A percentile compares a stretch with the other conserved stretches of the same genome.
Conservation (phyloP, 1,139 yeast species). For the Yamadazyma triangularis region DNA sequence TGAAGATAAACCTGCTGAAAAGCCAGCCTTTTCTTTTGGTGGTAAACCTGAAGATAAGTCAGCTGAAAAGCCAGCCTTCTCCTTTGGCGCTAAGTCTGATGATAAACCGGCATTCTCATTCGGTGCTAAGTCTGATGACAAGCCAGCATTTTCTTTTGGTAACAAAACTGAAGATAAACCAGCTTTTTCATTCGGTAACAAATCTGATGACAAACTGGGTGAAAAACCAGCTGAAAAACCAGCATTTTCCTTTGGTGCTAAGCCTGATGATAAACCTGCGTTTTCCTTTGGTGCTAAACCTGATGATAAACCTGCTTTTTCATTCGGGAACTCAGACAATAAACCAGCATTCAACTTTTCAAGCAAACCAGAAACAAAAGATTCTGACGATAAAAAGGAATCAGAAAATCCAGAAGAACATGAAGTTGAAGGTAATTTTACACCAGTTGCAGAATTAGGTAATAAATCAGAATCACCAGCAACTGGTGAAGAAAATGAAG, state of each 20-base stretch:
- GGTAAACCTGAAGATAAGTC: constrained; percentile 15
- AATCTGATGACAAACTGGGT: constrained; percentile 9
- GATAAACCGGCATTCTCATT: constrained; percentile 18
- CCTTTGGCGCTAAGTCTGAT: constrained; percentile 5
- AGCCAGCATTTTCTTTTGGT: constrained; percentile 9
- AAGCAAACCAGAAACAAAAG: too few species aligned
- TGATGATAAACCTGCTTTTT: constrained; percentile 14
- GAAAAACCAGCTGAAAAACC: constrained; percentile 7
- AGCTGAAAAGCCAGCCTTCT: constrained; percentile 17
- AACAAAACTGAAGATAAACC: constrained; percentile 7
- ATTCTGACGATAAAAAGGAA: too few species aligned
- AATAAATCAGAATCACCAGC: constrained; percentile 37
- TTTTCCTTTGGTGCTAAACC: constrained; percentile 10
- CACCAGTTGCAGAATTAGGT: constrained; percentile 42
- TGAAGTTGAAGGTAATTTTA: constrained; percentile 46
- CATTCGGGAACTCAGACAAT: constrained; percentile 15
- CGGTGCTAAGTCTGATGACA: constrained; percentile 2
- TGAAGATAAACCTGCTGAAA: constrained; percentile 7
- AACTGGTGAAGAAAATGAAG: constrained; percentile 89
- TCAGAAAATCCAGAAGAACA: too few species aligned
- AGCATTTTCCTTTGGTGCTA: constrained; percentile 6
- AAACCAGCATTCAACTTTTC: constrained; percentile 25
- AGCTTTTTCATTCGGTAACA: constrained; percentile 20
- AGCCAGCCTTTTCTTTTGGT: constrained; percentile 20
- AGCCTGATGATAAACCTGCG: constrained; percentile 10